Base-by-base conservation (phyloP, 768 basidiomycete genomes). In the Terana coerulea region DNA sequence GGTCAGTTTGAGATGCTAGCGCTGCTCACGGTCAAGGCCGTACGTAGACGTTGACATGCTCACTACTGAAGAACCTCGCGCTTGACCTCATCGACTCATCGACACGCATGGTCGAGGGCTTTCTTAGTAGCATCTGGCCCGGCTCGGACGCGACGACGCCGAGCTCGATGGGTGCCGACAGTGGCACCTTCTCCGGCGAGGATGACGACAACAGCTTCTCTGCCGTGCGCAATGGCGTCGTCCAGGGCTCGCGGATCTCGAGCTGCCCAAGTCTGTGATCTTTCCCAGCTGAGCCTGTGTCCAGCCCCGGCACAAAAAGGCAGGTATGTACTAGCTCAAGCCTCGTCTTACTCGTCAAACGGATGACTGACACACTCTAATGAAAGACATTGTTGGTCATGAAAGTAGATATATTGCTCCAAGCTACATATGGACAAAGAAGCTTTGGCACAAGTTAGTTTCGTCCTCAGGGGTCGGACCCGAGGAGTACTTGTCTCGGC, bases 111-210 rank as follows among this genome's bases (percentile, higher is more conserved):
- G n/a, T n/a, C n/a, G n/a, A n/a, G n/a, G n/a, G n/a, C n/a, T n/a
- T n/a, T n/a, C n/a, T n/a, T n/a, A n/a, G n/a, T n/a, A 85, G 50
- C 53, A 79, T 78, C 25, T 85, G 86, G 11, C 88, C 88, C 5
- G 80, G 75, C 55, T 86, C 86, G 10, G 75, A 80, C 15, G 82
- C n/a, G n/a, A n/a, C n/a, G n/a, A 84, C 48, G 84, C 77, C 35
- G 88, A 89, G 65, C 88, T 84, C 58, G 85, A 86, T 33, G 79
- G n/a, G n/a, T n/a, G n/a, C n/a, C n/a, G n/a, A n/a, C n/a, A n/a
- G n/a, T n/a, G n/a, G n/a, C n/a, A n/a, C 88, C 54, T 88, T 86
- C 71, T 87, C 86, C 47, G 80, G 76, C 46, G n/a, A n/a, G n/a
- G 86, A 88, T 54, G 87, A 89, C 56, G 50, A 52, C 9, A 69